A percentile compares a stretch with the other conserved stretches of the same genome.
phyloP scores from a whole-genome alignment of 1,139 yeast species.

The Blastobotrys ciferrii region DNA sequence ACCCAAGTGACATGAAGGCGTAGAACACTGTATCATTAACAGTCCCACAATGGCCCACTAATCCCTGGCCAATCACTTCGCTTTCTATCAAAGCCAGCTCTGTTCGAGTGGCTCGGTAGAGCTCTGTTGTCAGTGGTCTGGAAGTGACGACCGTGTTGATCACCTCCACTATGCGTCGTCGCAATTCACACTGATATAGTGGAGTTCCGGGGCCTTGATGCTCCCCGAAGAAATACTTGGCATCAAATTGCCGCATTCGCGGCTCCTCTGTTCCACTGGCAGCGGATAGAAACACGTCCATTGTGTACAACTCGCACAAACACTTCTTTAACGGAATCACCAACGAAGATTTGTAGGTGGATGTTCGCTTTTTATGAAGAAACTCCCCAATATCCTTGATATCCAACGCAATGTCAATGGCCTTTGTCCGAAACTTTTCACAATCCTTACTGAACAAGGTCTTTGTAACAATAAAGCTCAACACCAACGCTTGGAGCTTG shows the following conservation, averaged over 20 bases:
- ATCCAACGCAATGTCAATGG: slow-evolving; percentile 4
- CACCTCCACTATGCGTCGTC: neutral
- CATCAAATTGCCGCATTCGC: slow-evolving; percentile 1
- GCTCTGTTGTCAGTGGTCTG: neutral
- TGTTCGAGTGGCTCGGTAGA: neutral
- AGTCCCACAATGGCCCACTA: neutral
- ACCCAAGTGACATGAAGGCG: neutral
- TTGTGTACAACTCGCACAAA: neutral
- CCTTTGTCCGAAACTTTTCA: slow-evolving; percentile 4
- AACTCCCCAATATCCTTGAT: neutral
- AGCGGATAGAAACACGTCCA: neutral
- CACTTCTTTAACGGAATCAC: neutral
- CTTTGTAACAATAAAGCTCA: neutral
- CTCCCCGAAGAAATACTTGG: neutral
- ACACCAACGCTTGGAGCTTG: slow-evolving; percentile 3
- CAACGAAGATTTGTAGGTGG: neutral
- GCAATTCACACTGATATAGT: neutral
- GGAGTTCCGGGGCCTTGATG: neutral
- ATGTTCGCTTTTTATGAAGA: neutral
- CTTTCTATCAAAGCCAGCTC: neutral
- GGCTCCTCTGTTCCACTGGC: slow-evolving; percentile 1
- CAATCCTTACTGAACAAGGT: neutral
- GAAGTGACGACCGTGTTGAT: neutral
- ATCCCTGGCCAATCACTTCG: neutral
- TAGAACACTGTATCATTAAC: neutral